These are phyloP conservation scores for Hordeum pubiflorum DNA, from an alignment of 202 grass and related monocot genomes.

Conservation along the genomic window DNA sequence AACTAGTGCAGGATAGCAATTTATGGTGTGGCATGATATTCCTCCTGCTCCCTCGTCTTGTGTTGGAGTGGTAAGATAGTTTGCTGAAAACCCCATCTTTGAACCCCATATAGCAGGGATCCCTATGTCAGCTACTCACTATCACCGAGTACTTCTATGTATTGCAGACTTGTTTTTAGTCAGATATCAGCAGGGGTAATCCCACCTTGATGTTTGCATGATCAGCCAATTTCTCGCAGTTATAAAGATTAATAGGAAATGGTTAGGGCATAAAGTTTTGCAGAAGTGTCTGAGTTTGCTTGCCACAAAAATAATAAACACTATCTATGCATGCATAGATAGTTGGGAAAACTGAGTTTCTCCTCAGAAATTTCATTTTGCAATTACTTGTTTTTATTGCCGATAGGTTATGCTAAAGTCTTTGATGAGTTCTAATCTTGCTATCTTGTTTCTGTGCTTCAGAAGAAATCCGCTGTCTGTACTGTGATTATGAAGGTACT, in stretches of 20 bases:
- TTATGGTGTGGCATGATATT: neutral
- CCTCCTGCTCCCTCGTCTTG: neutral
- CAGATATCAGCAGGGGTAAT: neutral
- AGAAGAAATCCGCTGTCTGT: constrained; percentile 9
- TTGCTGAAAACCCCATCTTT: neutral
- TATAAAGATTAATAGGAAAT: neutral
- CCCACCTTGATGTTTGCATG: neutral
- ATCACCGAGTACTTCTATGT: neutral
- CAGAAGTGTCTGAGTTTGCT: neutral
- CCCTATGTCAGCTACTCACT: neutral
- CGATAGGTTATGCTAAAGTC: neutral
- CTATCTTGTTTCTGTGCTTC: neutral
- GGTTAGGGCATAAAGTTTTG: neutral
- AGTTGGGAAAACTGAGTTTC: neutral
- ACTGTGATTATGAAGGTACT: neutral
- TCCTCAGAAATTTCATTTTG: neutral
- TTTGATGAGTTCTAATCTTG: neutral
- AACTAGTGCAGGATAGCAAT: neutral
- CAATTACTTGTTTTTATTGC: neutral
- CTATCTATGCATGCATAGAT: neutral
- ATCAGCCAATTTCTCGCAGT: neutral
- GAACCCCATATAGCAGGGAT: neutral
- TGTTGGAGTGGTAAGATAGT: neutral
- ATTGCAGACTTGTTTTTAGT: neutral
- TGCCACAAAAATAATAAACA: neutral